Conservation (phyloP, 345 rosid species). For the Eucalyptus erythrocorys region DNA sequence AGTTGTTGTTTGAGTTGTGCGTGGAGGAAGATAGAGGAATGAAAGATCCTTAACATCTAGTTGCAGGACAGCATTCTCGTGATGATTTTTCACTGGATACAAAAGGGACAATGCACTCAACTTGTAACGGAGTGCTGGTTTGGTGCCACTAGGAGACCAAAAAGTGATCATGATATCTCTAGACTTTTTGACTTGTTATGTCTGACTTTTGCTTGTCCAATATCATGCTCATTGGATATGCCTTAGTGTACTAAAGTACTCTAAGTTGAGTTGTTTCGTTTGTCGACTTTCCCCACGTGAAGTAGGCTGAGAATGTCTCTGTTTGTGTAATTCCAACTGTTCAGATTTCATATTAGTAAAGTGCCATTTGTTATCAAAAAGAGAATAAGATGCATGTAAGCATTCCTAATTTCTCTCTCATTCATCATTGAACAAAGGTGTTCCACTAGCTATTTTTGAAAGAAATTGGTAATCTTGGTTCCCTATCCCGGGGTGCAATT, state of each 20-base stretch:
- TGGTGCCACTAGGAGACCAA: neutral
- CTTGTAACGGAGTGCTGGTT: neutral
- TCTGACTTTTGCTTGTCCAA: neutral
- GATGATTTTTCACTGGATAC: neutral
- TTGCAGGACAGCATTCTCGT: neutral
- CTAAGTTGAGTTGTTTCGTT: neutral
- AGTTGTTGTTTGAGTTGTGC: neutral
- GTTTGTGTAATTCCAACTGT: neutral
- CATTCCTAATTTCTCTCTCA: neutral
- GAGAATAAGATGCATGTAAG: neutral
- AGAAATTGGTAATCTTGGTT: neutral
- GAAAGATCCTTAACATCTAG: neutral
- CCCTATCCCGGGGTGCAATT: neutral
- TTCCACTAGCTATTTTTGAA: neutral
- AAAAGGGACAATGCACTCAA: neutral
- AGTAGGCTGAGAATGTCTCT: neutral
- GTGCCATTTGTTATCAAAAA: too few species aligned
- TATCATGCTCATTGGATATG: neutral
- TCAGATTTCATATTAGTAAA: too few species aligned
- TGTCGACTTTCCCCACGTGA: neutral
- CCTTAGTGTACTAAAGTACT: neutral
- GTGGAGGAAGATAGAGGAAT: neutral
- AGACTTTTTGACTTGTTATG: neutral
- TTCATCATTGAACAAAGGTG: neutral
- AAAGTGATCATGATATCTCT: neutral